A percentile compares a stretch with the other conserved stretches of the same genome.
Conservation (phyloP, 2,329 filamentous ascomycete species). For the Penicillium sp. region DNA sequence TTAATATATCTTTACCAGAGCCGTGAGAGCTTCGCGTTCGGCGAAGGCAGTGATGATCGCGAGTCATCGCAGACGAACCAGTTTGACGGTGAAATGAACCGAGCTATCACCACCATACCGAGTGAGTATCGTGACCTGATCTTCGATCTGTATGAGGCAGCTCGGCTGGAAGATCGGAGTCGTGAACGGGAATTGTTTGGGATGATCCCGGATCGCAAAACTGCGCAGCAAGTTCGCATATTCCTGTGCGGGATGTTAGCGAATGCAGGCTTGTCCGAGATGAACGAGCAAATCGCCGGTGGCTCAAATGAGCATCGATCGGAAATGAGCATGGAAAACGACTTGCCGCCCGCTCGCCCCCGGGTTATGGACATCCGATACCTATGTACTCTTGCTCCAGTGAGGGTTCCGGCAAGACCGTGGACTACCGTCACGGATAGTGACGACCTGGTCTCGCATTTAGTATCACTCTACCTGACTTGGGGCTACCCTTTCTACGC, state of each 20-base stretch:
- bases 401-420: conserved; percentile 21
- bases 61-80: background rate
- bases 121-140: background rate
- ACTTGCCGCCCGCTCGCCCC: background rate
- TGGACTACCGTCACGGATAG: conserved; percentile 35
- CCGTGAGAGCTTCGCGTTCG: background rate
- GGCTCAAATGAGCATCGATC: background rate
- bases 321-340: background rate
- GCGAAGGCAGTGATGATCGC: background rate
- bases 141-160: background rate
- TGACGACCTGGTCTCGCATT: conserved; percentile 31
- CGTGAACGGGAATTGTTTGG: background rate
- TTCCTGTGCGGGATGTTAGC: background rate
- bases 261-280: background rate
- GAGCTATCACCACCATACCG: background rate
- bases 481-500: conserved; percentile 24
- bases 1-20: background rate
- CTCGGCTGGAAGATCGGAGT: background rate
- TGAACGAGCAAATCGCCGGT: background rate
- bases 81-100: background rate
- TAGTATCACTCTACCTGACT: conserved; percentile 25
- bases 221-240: background rate
- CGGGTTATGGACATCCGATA: background rate
- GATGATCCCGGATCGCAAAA: background rate
- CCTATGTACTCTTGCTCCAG: background rate